phyloP scores from a whole-genome alignment of 257 asterid species.

The Forsythia viridissima region DNA sequence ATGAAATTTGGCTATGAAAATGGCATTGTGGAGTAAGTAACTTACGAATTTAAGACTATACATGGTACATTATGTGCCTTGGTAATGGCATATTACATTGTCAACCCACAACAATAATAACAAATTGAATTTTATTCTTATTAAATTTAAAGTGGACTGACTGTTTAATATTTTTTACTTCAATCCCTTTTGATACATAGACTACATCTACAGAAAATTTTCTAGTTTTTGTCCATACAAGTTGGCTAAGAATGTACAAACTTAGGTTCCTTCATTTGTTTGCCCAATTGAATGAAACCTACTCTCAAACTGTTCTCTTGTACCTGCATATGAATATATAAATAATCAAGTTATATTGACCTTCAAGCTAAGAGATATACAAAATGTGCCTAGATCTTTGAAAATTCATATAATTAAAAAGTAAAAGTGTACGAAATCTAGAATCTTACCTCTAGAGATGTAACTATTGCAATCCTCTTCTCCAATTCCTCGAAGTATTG shows the following conservation, averaged over 20 bases:
- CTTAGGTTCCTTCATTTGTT: slow-evolving; percentile 20
- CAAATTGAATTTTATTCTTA: too few species aligned
- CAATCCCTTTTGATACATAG: not conserved
- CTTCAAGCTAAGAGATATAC: too few species aligned
- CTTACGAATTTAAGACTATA: too few species aligned
- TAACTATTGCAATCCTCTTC: slow-evolving; percentile 24
- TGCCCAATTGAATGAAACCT: slow-evolving; percentile 43
- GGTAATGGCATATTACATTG: too few species aligned
- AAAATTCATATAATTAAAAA: not conserved
- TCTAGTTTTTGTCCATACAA: not conserved
- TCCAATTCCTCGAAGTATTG: slow-evolving; percentile 47
- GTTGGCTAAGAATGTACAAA: not conserved
- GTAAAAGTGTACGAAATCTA: not conserved
- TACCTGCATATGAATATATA: slow-evolving; percentile 41
- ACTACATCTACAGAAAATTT: not conserved
- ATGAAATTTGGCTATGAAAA: too few species aligned
- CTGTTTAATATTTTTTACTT: not conserved
- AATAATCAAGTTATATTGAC: not conserved
- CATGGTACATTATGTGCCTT: too few species aligned
- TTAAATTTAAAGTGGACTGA: too few species aligned
- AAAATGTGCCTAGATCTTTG: not conserved
- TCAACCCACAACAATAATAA: too few species aligned
- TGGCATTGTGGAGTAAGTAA: too few species aligned
- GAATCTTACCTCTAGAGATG: slow-evolving; percentile 46
- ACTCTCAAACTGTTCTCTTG: slow-evolving; percentile 51